phyloP scores from a whole-genome alignment of 257 asterid species.

The Gardenia jasminoides region DNA sequence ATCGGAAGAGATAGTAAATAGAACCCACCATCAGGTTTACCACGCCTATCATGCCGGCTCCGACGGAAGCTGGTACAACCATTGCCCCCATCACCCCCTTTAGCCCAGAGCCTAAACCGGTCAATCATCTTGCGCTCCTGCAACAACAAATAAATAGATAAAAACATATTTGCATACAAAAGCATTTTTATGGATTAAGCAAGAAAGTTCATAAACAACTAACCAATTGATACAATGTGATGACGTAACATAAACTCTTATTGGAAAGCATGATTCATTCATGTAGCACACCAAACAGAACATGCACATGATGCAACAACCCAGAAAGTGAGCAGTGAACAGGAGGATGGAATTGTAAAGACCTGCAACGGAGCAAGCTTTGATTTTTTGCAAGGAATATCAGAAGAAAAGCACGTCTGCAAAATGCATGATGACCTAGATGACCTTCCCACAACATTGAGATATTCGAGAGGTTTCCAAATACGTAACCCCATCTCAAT shows the following conservation, averaged over 20 bases:
- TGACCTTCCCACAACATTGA: conserved; percentile 27
- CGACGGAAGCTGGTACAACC: conserved; percentile 89
- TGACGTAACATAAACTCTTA: not conserved
- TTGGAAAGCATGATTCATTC: not conserved
- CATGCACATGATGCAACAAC: not conserved
- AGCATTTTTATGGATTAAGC: too few relatives aligned
- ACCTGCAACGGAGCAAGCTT: conserved; percentile 87
- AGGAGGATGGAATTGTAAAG: not conserved
- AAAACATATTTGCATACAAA: too few relatives aligned
- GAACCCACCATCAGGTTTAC: conserved; percentile 82
- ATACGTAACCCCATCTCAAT: conserved; percentile 17
- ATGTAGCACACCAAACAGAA: not conserved
- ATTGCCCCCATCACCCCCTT: conserved; percentile 96
- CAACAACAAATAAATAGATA: conserved; percentile 14
- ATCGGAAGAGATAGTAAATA: too few relatives aligned
- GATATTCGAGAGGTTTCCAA: conserved; percentile 3
- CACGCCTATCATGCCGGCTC: conserved; percentile 76
- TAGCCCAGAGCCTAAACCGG: conserved; percentile 66
- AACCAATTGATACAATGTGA: not conserved
- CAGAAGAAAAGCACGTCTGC: conserved; percentile 49
- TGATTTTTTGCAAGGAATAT: conserved; percentile 40
- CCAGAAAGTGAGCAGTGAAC: conserved; percentile 1
- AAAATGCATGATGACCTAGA: conserved; percentile 44
- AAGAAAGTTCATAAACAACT: not conserved
- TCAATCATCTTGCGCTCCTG: conserved; percentile 95